Percentiles rank a stretch among this genome's conserved stretches.
Evolutionary conservation across 1,139 yeast species (phyloP).

Genomic region (Zhuliangozyma blackwelliae): DNA sequence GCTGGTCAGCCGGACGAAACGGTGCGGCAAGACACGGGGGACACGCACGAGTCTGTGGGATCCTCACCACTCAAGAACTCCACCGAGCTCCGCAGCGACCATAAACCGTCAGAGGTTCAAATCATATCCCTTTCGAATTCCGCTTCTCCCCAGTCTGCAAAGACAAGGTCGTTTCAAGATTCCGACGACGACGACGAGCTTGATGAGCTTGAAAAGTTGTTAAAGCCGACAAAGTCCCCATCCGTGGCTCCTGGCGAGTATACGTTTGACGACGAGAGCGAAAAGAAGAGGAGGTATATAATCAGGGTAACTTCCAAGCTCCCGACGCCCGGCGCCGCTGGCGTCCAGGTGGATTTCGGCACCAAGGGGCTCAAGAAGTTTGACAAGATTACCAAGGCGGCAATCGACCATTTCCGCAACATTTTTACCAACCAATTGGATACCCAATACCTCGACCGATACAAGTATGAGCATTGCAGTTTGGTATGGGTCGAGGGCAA

Average conservation of each 20-base stretch:
- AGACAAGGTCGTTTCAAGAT: neutral
- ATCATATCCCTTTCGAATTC: too few relatives aligned
- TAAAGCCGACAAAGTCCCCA: neutral
- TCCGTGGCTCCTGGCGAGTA: slow-evolving; percentile 7
- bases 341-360: slow-evolving; percentile 22
- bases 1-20: slow-evolving; percentile 1
- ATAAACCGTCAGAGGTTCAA: too few relatives aligned
- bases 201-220: slow-evolving; percentile 3
- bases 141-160: too few relatives aligned
- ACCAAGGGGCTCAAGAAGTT: slow-evolving; percentile 30
- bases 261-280: slow-evolving; percentile 23
- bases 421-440: slow-evolving; percentile 3
- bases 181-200: slow-evolving; percentile 8
- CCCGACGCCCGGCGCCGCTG: slow-evolving; percentile 13
- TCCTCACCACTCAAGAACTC: too few relatives aligned
- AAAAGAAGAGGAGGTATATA: slow-evolving; percentile 27
- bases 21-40: slow-evolving; percentile 5
- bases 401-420: slow-evolving; percentile 15
- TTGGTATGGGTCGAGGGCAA: slow-evolving; percentile 43
- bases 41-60: neutral
- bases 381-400: slow-evolving; percentile 13
- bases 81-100: too few relatives aligned
- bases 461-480: slow-evolving; percentile 13
- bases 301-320: slow-evolving; percentile 29
- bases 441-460: slow-evolving; percentile 6